phyloP scores from a whole-genome alignment of 148 eudicot species.

The Silene conica region DNA sequence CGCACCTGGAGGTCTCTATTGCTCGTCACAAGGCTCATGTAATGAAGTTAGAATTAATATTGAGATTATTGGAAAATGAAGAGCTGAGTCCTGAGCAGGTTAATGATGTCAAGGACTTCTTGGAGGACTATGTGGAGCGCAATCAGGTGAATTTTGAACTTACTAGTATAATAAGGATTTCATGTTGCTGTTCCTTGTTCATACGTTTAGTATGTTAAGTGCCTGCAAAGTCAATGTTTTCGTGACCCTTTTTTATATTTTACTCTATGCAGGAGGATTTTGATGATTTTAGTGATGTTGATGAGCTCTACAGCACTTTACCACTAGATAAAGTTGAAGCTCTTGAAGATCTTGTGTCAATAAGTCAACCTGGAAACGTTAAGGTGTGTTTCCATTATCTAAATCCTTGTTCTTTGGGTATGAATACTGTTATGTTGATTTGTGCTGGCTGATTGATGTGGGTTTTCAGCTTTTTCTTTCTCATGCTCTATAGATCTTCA shows the following conservation, averaged over 20 bases:
- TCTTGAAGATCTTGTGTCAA: constrained; percentile 88
- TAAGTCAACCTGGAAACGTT: constrained; percentile 69
- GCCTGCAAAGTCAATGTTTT: neutral
- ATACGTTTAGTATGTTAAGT: neutral
- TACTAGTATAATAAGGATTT: neutral
- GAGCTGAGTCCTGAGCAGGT: constrained; percentile 95
- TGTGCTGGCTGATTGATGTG: constrained; percentile 24
- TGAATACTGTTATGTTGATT: constrained; percentile 12
- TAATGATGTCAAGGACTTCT: constrained; percentile 88
- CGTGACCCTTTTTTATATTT: constrained; percentile 10
- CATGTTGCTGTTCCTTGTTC: neutral
- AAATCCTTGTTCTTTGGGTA: constrained; percentile 13
- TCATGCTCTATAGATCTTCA: constrained; percentile 25
- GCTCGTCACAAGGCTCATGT: constrained; percentile 94
- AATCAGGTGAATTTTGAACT: constrained; percentile 61
- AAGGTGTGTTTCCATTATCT: constrained; percentile 48
- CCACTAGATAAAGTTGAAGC: constrained; percentile 95
- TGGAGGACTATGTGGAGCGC: constrained; percentile 95
- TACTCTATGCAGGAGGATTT: constrained; percentile 70
- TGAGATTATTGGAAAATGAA: constrained; percentile 89
- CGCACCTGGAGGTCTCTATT: constrained; percentile 91
- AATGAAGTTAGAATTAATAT: constrained; percentile 83
- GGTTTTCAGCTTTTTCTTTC: constrained; percentile 26
- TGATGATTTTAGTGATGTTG: constrained; percentile 93
- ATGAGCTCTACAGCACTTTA: constrained; percentile 80